Evolutionary conservation across 306 rosid species (phyloP), one percentile per base, ranked within the genome.

Genomic region (Sicyos edulis): DNA sequence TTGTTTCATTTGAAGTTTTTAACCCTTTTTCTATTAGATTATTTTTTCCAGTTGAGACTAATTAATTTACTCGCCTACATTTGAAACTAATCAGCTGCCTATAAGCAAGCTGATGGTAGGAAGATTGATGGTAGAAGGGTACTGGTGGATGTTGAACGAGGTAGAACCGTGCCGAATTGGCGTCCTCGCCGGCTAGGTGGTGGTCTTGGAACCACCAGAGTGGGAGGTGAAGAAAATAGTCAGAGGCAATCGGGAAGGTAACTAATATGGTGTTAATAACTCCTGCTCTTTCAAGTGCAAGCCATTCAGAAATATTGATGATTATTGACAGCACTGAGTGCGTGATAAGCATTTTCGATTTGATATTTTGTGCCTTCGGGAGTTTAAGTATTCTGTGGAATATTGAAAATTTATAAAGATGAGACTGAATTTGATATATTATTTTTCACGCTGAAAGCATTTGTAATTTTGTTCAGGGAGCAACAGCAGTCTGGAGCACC

Each of bases 161-260:
- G 99, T 40, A 88, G 99, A 78, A 95, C 99, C 70, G 99, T 95
- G 65, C 99, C 99, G 14, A 95, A 95, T 79, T 95, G 99, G 99
- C 89, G 99, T 40, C 99, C 99, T 74, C 92, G 97, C 24, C 89
- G 99, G 22, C 82, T 95, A 29, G 99, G 99, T 74, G 99, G 99
- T 73, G 97, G 99, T 67, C 96, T 95, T 74, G 99, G 99, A 80
- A 95, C 97, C 72, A 86, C 96, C 51, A 86, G 97, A 82, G 87
- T 95, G 29, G 99, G 99, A 77, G 92, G 97, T 7, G 99, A 93
- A 79, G 97, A 42, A 8, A 42, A 86, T 75, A 91, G 86, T 77
- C 97, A 89, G 86, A 87, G 81, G 69, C 69, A 85, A 56, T 78
- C 99, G 24, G 99, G 99, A 80, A 86, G 97, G 99, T 95, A 83